Percentiles rank a stretch among this genome's conserved stretches.
Evolutionary conservation across 208 protist genomes (phyloP).

Genomic region (Herpetomonas muscarum): DNA sequence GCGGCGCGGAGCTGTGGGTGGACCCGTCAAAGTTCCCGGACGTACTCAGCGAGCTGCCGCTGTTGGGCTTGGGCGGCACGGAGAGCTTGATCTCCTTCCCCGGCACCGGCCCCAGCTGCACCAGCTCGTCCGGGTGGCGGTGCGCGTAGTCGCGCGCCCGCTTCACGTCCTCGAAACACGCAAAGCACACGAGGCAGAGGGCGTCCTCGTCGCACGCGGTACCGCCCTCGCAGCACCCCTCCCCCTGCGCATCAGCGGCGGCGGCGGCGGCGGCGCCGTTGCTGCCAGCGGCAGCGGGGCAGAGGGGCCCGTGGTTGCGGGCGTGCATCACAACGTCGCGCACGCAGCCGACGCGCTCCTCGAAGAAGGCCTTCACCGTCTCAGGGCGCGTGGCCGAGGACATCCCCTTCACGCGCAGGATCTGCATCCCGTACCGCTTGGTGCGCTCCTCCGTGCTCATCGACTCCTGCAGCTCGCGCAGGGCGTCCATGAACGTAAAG

Average conservation of each 20-base stretch:
- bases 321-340: conserved; percentile 54
- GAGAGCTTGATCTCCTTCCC: conserved; percentile 61
- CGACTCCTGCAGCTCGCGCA: conserved; percentile 64
- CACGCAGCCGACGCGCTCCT: conserved; percentile 63
- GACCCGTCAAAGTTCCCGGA: neutral
- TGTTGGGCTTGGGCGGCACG: conserved; percentile 44
- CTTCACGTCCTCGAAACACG: conserved; percentile 54
- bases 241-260: no score
- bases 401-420: conserved; percentile 48
- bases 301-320: neutral
- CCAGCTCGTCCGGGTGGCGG: conserved; percentile 22
- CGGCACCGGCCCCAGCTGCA: conserved; percentile 20
- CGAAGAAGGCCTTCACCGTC: conserved; percentile 56
- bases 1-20: neutral
- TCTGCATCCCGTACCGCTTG: conserved; percentile 39
- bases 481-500: conserved; percentile 72
- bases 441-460: conserved; percentile 46
- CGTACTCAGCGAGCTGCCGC: neutral
- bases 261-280: neutral
- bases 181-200: conserved; percentile 75
- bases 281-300: neutral
- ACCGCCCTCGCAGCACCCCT: no score
- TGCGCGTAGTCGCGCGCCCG: conserved; percentile 22
- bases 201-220: conserved; percentile 8
- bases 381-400: conserved; percentile 16